These are phyloP conservation scores for Suillus sp. DNA, from an alignment of 768 basidiomycete genomes.

Conservation along the genomic window DNA sequence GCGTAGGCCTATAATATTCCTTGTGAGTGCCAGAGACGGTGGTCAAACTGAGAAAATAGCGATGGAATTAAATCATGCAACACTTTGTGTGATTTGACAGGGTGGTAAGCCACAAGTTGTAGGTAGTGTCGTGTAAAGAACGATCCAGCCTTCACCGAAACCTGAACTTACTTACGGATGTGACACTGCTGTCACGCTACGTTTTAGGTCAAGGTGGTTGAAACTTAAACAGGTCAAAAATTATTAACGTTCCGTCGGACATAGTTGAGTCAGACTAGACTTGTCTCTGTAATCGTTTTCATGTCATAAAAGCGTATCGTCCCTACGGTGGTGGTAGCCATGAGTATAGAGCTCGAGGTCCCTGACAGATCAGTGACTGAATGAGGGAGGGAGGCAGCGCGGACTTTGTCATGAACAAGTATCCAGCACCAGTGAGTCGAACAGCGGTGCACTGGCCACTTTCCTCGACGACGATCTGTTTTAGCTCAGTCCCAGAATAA, in stretches of 20 bases:
- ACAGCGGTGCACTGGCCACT: not conserved
- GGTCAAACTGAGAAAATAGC: not conserved
- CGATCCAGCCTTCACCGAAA: constrained; percentile 29
- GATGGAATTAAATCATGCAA: not conserved
- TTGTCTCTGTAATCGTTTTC: not conserved
- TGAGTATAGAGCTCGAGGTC: not conserved
- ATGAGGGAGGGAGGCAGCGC: not conserved
- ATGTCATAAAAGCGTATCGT: not conserved
- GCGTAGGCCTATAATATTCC: not conserved
- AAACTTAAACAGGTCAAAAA: not conserved
- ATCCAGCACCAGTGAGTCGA: not conserved
- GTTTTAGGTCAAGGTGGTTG: constrained; percentile 17
- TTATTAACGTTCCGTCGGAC: not conserved
- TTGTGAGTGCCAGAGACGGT: not conserved
- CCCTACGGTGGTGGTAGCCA: not conserved
- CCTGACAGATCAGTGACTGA: not conserved
- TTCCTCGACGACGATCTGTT: not conserved
- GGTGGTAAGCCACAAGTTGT: not conserved
- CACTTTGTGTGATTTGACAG: constrained; percentile 1
- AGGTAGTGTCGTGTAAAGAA: constrained; percentile 26
- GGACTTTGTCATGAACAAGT: not conserved
- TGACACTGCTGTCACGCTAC: constrained; percentile 39
- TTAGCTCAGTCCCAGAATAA: not conserved
- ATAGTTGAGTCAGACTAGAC: not conserved
- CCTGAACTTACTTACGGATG: constrained; percentile 39